Percentiles rank a stretch among this genome's conserved stretches.
phyloP scores from a whole-genome alignment of 768 basidiomycete genomes.

The Kwoniella pini region DNA sequence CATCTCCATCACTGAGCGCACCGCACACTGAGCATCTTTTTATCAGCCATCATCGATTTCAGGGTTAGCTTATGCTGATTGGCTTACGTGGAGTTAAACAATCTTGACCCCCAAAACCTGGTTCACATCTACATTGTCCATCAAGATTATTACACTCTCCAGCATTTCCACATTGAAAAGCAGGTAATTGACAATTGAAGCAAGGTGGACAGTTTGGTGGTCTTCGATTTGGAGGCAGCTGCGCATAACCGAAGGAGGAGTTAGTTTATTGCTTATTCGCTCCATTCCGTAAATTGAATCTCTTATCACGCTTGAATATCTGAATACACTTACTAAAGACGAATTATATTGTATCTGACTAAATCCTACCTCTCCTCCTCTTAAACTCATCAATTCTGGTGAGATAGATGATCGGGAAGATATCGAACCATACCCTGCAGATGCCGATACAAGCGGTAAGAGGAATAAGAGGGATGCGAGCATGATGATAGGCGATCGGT shows the following conservation, averaged over 20 bases:
- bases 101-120: slow-evolving; percentile 97
- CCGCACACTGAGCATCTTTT: slow-evolving; percentile 78
- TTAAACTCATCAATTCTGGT: slow-evolving; percentile 4
- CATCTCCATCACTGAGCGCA: slow-evolving; percentile 85
- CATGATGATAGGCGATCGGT: slow-evolving; percentile 2
- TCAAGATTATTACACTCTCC: slow-evolving; percentile 87
- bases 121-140: slow-evolving; percentile 93
- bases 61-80: no score
- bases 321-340: slow-evolving; percentile 13
- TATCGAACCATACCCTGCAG: slow-evolving; percentile 8
- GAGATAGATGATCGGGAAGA: slow-evolving; percentile 4
- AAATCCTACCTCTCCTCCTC: slow-evolving; percentile 8
- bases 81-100: slow-evolving; percentile 85
- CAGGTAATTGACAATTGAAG: slow-evolving; percentile 93
- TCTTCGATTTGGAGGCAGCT: slow-evolving; percentile 15
- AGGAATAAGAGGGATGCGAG: slow-evolving; percentile 2
- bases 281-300: no score
- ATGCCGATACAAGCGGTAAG: slow-evolving; percentile 1
- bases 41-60: background rate
- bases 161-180: slow-evolving; percentile 88
- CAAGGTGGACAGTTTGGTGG: slow-evolving; percentile 60
- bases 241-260: background rate
- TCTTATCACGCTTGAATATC: no score
- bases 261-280: background rate
- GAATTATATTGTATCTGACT: slow-evolving; percentile 10